Evolutionary conservation across 805 yeast species (phyloP), one percentile per base, ranked within the genome.

Genomic region (Candida sphagnicola): DNA sequence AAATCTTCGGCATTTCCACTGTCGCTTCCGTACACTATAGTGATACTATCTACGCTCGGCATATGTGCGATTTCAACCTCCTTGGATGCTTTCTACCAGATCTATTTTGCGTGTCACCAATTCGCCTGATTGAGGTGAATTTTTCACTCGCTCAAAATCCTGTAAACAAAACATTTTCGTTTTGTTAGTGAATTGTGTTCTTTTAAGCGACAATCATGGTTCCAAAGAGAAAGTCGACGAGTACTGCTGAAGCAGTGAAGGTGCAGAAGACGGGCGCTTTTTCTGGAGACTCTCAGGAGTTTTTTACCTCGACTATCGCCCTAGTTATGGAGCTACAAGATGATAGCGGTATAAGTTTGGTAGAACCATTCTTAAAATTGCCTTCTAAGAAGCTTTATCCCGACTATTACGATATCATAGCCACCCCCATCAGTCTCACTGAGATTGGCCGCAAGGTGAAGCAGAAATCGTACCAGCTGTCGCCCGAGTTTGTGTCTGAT

Each of bases 1-100:
- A 77, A 82, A 50, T 91, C 97, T 51, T 84, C 85, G 1, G 96
- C 75, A 52, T 85, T 90, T 0, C 97, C 98, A 0, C 97, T 86
- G 54, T 90, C 98, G 1, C 96, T 82, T 0, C 97, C 97, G 59
- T 84, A 90, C 1, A 93, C 63, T 4, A 93, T 76, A 14, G 79
- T 77, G 8, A 85, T 66, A 2, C 53, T 34, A 14, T 37, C 39
- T 11, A 17, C 15, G 15, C 14, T 5, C 26, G 13, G 19, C 23
- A 18, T 31, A n/a, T n/a, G n/a, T n/a, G n/a, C n/a, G n/a, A n/a
- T n/a, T n/a, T n/a, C n/a, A n/a, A n/a, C n/a, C n/a, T n/a, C n/a
- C n/a, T n/a, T n/a, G n/a, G n/a, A n/a, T n/a, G n/a, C n/a, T n/a
- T n/a, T n/a, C n/a, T n/a, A n/a, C n/a, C n/a, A n/a, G n/a, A n/a